Base-by-base conservation (phyloP, 75 land plant species). In the Isoetes taiwanensis region DNA sequence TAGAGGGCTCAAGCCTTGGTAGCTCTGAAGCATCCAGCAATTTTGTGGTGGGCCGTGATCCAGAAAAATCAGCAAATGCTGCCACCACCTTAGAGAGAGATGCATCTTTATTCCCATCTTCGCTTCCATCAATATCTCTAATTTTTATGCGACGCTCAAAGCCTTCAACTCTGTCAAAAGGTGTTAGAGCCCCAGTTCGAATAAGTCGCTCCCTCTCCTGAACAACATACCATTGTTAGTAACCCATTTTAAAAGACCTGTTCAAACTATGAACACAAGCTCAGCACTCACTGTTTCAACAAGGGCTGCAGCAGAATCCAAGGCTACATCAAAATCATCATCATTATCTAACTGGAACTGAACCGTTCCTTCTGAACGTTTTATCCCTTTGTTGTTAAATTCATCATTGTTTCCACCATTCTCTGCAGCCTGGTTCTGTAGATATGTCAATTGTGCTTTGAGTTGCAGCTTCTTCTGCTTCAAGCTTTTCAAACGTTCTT, bases 141-240 rank as follows among this genome's bases (percentile, higher is more conserved):
- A 53, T 34, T 34, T 39, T 43, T 27, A 91, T 64, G 25, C 84
- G 73, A 0, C 94, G 87, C 56, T 91, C 98, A 77, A 82, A 91
- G 3, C 94, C 98, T 76, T 83, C 76, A 20, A 91, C 76, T 55
- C 72, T 78, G 57, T 83, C 79, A 64, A 91, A 91, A 32, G 97
- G 97, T 31, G 97, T 91, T 16, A 84, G 62, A 17, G 82, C 64
- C 19, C 98, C 98, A 53, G 80, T 86, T 29, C 98, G 76, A 30
- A 93, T 76, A 62, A 93, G 64, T 52, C 78, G 70, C 53, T 93
- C 98, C 55, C 85, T 75, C 65, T 93, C 87, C 97, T 91, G 63
- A 43, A 61, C 1, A 23, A 41, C 5, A 2, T 25, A 32, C 9
- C 2, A 3, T 54, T 14, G 29, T 8, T 32, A 34, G 17, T 16